Evolutionary conservation across 163 green algal species (phyloP), one percentile per base, ranked within the genome.

Genomic region (Chloromonas sp.): DNA sequence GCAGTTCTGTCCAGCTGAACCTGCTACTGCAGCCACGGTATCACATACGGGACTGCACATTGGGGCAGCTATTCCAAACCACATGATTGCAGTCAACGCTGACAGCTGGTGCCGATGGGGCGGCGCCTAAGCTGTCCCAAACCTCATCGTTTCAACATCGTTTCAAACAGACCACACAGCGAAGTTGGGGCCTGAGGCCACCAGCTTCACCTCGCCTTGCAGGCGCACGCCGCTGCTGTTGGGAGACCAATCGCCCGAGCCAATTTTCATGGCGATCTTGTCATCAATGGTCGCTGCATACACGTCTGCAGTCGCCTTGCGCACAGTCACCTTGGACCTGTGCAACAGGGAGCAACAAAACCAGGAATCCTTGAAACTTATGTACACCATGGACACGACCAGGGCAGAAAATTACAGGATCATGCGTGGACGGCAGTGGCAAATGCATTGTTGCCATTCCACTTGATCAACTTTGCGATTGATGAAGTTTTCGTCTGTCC

Each of bases 221-320:
- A 93, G 61, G 13, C 93, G 87, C 59, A 93, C 92, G 60, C 92
- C 86, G 1, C 86, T 88, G 11, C 83, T 84, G 71, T 94, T 93
- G 58, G 96, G 96, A 0, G 92, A 96, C 94, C 95, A 98, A 90
- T 97, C 89, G 58, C 92, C 96, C 60, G 90, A 88, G 15, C 96
- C 84, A 77, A 86, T 86, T 82, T 91, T 90, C 78, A 94, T 87
- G 2, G 89, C 87, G 57, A 97, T 85, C 86, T 95, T 95, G 82
- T 97, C 95, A 83, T 98, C 94, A 58, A 98, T 94, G 60, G 90
- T 89, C 1, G 93, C 94, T 0, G 94, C 93, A 85, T 98, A 98
- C 84, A 97, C 87, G 86, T 97, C 92, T 0, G 84, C 89, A 1
- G 91, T 90, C 0, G 95, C 94, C 88, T 95, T 94, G 80, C 89